These are phyloP conservation scores for Populus pruinosa DNA, from an alignment of 345 rosid species.

Conservation along the genomic window DNA sequence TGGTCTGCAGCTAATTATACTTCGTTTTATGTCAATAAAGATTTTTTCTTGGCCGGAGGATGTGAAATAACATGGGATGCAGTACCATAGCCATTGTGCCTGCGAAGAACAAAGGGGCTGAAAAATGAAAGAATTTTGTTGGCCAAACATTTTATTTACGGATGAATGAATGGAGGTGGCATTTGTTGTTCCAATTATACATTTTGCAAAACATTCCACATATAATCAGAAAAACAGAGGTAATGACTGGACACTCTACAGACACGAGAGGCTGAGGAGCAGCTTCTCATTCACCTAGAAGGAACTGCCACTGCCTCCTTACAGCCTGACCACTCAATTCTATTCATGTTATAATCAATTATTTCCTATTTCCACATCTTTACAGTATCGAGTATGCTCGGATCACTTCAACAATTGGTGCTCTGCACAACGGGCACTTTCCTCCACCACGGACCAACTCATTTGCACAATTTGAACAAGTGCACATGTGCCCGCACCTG, in stretches of 20 bases:
- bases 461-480: conserved; percentile 90
- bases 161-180: conserved; percentile 39
- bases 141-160: conserved; percentile 39
- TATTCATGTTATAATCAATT: conserved; percentile 16
- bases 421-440: conserved; percentile 94
- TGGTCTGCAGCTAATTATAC: too few species aligned
- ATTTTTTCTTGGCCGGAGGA: too few species aligned
- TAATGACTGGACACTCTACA: conserved; percentile 27
- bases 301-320: conserved; percentile 11
- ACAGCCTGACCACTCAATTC: conserved; percentile 18
- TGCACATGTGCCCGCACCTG: conserved; percentile 99
- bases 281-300: conserved; percentile 13
- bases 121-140: conserved; percentile 8
- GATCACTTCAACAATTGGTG: conserved; percentile 90
- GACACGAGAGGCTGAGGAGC: background rate
- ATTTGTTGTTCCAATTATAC: conserved; percentile 51
- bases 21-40: too few species aligned
- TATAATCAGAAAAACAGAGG: conserved; percentile 42
- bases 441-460: conserved; percentile 88
- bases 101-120: background rate
- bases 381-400: conserved; percentile 95
- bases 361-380: conserved; percentile 9
- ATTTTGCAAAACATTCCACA: conserved; percentile 24
- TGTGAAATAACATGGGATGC: too few species aligned
- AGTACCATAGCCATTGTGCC: background rate